Base-by-base conservation (phyloP, 768 basidiomycete species). In the Dioszegia crocea region DNA sequence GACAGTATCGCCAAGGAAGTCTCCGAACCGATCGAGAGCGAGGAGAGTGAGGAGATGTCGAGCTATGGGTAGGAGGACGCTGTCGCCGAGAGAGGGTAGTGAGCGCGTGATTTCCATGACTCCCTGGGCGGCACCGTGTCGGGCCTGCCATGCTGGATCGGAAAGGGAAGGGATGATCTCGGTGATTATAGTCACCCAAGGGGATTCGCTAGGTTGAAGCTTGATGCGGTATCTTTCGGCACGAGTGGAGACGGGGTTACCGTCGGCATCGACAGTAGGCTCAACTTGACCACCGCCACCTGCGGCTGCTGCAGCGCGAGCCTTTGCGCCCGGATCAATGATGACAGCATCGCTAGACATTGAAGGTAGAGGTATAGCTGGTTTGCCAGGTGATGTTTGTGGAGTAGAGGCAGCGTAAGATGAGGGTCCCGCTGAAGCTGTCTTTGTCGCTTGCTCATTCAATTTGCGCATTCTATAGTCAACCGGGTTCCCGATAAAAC, bases 1-100 rank as follows among this genome's bases (percentile, higher is more conserved):
- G 40, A 97, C 92, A 80, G 93, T 92, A 73, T 99, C 96, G 0
- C 91, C 89, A 33, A 96, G 86, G 72, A 93, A 99, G 77, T 99
- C 96, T 2, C 93, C 91, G 68, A 99, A 99, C n/a, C 96, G 86
- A 75, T 99, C 96, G 24, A 97, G 81, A 30, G 94, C 88, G 62
- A 98, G 88, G 9, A 98, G 85, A 66, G 86, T 88, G 2, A 98
- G 83, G 50, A 96, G 83, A 65, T 87, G 87, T 10, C 89, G 84
- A 1, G 90, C 87, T 16, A 98, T 79, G 58, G 86, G 17, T 2
- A 70, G 56, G 4, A 77, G 63, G 49, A 60, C 50, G 1, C 39
- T 3, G 55, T 36, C 38, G 64, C 46, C 9, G 46, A 58, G 21
- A 30, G 45, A 21, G 21, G n/a, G 41, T 2, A 63, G 49, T 2